Conservation (phyloP, 495 filamentous ascomycete species). For the Xylaria nigripes region DNA sequence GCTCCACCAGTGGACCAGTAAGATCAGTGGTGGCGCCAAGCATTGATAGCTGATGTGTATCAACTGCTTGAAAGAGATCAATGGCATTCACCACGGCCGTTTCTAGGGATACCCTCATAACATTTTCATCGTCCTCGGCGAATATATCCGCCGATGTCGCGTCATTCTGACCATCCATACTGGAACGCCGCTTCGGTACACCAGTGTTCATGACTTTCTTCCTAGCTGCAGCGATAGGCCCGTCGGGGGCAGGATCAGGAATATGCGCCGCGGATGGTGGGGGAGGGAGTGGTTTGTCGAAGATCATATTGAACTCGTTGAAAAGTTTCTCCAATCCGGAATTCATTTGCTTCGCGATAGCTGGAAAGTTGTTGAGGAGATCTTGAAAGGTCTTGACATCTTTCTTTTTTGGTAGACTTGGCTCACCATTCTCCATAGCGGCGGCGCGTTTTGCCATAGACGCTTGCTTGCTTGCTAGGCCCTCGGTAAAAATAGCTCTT, state of each 20-base stretch:
- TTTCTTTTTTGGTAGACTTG: conserved; percentile 60
- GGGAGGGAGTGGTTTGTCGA: conserved; percentile 75
- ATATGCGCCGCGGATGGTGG: conserved; percentile 55
- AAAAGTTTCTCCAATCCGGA: conserved; percentile 84
- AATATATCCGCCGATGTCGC: conserved; percentile 31
- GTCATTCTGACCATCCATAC: conserved; percentile 17
- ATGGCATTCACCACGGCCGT: conserved; percentile 88
- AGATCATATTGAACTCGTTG: conserved; percentile 74
- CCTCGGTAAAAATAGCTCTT: conserved; percentile 49
- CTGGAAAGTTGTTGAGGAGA: conserved; percentile 83
- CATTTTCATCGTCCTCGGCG: conserved; percentile 77
- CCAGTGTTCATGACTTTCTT: conserved; percentile 44
- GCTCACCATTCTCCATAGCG: conserved; percentile 26
- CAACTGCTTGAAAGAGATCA: conserved; percentile 89
- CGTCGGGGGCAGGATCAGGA: conserved; percentile 43
- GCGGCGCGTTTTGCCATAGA: conserved; percentile 27
- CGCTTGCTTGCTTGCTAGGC: conserved; percentile 22
- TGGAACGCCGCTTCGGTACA: conserved; percentile 21
- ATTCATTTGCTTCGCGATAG: conserved; percentile 97
- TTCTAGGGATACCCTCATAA: conserved; percentile 79
- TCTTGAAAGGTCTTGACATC: conserved; percentile 87
- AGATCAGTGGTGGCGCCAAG: conserved; percentile 89
- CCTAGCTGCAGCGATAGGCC: conserved; percentile 42
- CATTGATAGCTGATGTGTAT: conserved; percentile 88
- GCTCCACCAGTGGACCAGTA: conserved; percentile 85